Base-by-base conservation (phyloP, 768 basidiomycete species). In the Pisolithus tinctorius region DNA sequence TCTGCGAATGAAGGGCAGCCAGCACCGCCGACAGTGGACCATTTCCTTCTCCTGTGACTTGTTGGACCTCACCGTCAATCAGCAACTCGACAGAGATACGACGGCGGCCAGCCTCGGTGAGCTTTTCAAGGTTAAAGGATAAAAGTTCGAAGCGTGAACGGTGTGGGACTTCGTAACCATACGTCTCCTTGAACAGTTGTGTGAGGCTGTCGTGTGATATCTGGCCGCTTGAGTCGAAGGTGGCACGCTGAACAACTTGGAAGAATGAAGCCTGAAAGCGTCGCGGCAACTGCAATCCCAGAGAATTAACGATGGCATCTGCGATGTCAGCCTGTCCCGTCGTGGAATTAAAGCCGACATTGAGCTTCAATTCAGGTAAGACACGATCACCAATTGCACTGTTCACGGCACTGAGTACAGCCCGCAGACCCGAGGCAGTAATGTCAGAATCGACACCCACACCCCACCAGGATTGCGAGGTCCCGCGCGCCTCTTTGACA, bases 371-470 rank as follows among this genome's bases (percentile, higher is more conserved):
- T 64, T 88, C 86, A 2, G 89, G 90, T 34, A 93, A 76, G 48
- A 70, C 59, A 10, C 79, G 77, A 59, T 86, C 82, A 16, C 84
- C 85, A 50, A 94, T 85, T 48, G 84, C 84, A 48, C 68, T 72
- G 71, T 95, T 95, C 25, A 85, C 87, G 1, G 94, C 93, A 61
- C 88, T 91, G 49, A 97, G 75, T 37, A 97, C 79, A 1, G 93
- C 93, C 56, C 88, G 87, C 48, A 97, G 77, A 69, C 94, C 93
- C 45, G 90, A 88, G 16, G 83, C 88, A 27, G 92, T 83, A 60
- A 96, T 95, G 62, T 97, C 93, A 16, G 86, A 79, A 69, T 96
- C 94, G 43, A 91, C 75, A 16, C 93, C 93, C 43, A 93, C 88
- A 65, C 94, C 94, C 94, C 94, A 97, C 86, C 86, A 94, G 53